phyloP scores from a whole-genome alignment of 164 flowering plant genomes.

The Vitis cinerea region DNA sequence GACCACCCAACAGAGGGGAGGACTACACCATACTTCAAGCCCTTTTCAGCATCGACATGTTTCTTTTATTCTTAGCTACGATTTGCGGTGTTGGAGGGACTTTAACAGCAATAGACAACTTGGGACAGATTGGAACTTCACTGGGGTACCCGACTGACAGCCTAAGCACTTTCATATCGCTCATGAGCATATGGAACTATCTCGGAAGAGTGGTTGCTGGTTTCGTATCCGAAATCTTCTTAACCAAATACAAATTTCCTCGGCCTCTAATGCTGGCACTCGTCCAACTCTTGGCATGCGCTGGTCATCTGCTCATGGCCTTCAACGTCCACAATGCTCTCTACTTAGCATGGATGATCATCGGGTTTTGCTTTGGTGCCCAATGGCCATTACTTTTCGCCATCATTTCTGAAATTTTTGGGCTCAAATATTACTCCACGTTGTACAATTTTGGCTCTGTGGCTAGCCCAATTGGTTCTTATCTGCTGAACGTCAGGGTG shows the following conservation, averaged over 20 bases:
- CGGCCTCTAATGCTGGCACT: constrained; percentile 52
- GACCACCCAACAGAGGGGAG: constrained; percentile 55
- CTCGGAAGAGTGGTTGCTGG: constrained; percentile 52
- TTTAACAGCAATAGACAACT: constrained; percentile 59
- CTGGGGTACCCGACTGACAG: constrained; percentile 34
- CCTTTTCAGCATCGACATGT: constrained; percentile 58
- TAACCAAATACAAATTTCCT: constrained; percentile 47
- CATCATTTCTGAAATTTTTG: constrained; percentile 9
- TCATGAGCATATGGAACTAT: constrained; percentile 68
- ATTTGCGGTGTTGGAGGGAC: constrained; percentile 60
- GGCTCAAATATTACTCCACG: constrained; percentile 11
- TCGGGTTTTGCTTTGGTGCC: constrained; percentile 7
- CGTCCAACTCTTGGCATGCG: constrained; percentile 39
- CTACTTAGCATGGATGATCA: neutral
- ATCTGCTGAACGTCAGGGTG: constrained; percentile 8
- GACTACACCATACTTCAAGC: constrained; percentile 71
- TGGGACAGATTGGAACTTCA: constrained; percentile 65
- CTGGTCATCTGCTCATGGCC: constrained; percentile 34
- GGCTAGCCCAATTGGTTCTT: constrained; percentile 8
- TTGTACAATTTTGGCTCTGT: constrained; percentile 7
- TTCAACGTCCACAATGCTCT: constrained; percentile 1
- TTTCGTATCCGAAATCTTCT: constrained; percentile 45
- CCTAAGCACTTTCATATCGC: constrained; percentile 57
- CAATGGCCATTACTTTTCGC: constrained; percentile 2
- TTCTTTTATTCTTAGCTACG: constrained; percentile 48